Conservation (phyloP, 331 rosid genomes). For the Acacia concinna region DNA sequence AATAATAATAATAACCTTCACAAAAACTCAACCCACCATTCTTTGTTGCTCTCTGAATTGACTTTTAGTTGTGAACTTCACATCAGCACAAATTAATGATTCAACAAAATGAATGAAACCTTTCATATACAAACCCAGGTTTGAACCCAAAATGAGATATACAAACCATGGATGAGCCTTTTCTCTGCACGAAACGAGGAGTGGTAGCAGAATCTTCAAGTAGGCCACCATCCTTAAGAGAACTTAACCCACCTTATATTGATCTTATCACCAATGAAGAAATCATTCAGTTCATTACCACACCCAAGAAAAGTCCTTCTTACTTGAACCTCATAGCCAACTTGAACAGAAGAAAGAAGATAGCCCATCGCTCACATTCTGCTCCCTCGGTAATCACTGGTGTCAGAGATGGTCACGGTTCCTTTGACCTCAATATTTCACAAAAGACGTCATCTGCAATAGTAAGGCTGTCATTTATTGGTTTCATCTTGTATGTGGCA, state of each 20-base stretch:
- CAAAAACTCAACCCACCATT: neutral
- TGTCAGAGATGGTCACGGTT: constrained; percentile 13
- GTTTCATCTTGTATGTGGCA: constrained; percentile 44
- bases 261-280: constrained; percentile 44
- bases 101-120: neutral
- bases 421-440: constrained; percentile 33
- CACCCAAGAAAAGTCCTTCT: constrained; percentile 34
- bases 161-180: constrained; percentile 53
- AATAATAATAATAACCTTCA: neutral
- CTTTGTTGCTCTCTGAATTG: constrained; percentile 33
- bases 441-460: constrained; percentile 30
- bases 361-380: constrained; percentile 51
- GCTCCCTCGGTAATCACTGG: constrained; percentile 54
- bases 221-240: constrained; percentile 34
- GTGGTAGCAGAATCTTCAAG: constrained; percentile 25
- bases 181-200: constrained; percentile 34
- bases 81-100: constrained; percentile 13
- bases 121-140: neutral
- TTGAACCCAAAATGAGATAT: constrained; percentile 22
- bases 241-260: constrained; percentile 22
- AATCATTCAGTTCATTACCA: constrained; percentile 33
- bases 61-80: constrained; percentile 37
- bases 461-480: constrained; percentile 43
- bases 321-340: constrained; percentile 49
- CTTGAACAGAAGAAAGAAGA: constrained; percentile 39